Conservation (phyloP, 345 rosid species). For the Eucalyptus pauciflora region DNA sequence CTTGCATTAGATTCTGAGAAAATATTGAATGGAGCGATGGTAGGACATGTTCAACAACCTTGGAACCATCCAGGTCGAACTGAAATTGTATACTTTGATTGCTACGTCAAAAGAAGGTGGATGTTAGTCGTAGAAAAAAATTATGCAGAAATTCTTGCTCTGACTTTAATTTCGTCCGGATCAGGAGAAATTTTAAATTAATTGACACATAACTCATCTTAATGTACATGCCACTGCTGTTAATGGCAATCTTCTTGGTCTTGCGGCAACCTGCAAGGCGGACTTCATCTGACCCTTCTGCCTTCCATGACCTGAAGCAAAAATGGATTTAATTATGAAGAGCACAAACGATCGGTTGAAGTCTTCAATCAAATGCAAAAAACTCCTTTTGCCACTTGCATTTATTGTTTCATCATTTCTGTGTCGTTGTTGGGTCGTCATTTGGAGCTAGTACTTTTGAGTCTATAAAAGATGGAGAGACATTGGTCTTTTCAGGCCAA, state of each 20-base stretch:
- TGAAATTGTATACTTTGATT: background rate
- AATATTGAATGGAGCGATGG: background rate
- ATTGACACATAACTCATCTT: background rate
- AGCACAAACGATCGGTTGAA: background rate
- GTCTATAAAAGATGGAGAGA: background rate
- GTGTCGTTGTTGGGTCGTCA: background rate
- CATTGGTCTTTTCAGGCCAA: background rate
- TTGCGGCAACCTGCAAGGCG: background rate
- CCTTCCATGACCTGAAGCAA: background rate
- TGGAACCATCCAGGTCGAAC: background rate
- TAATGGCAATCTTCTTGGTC: background rate
- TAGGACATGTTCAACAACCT: background rate
- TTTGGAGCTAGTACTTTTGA: background rate
- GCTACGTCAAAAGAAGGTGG: background rate
- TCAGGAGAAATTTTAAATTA: background rate
- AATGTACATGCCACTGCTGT: background rate
- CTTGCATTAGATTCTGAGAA: background rate
- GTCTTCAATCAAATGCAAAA: background rate
- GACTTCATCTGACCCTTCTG: background rate
- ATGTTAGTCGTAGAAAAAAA: background rate
- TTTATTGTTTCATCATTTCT: background rate
- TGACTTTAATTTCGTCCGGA: background rate
- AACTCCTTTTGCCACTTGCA: background rate
- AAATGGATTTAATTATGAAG: background rate
- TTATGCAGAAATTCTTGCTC: background rate